Evolutionary conservation across 805 yeast genomes (phyloP), one percentile per base, ranked within the genome.

Genomic region (Spathaspora boniae): DNA sequence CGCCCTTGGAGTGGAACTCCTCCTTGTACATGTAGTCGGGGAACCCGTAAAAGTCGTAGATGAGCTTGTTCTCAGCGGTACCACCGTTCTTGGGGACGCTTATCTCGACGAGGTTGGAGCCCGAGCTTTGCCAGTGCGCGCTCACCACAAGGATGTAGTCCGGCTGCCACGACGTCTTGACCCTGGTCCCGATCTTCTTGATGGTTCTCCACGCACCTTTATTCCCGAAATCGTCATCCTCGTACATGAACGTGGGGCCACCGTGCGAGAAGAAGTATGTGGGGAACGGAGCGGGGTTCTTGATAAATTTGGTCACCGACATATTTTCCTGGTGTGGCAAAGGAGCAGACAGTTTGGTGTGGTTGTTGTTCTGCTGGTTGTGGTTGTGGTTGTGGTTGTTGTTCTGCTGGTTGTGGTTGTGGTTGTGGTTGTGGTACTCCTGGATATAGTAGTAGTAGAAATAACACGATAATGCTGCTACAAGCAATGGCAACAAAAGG

Each of bases 251-350:
- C 1, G 84, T 78, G 6, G 94, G 94, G 0, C 89, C 93, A 6
- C 94, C 94, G 58, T 85, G 94, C n/a, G 86, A 78, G 28, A 83
- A 52, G 55, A 84, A 86, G 52, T 61, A 82, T 1, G 78, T 72
- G 5, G 93, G 91, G 14, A 56, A 57, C 11, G 69, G 69, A 6
- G 40, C 35, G 1, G 52, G 36, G 35, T 52, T 54, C 6, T 40
- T 35, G 27, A 33, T 35, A 27, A 34, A 34, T 16, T 40, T 43
- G n/a, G 28, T 9, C 11, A 28, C 12, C 26, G 39, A 30, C 12
- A 17, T 26, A 11, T 12, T 12, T 6, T n/a, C n/a, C n/a, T n/a
- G n/a, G n/a, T n/a, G n/a, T n/a, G n/a, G n/a, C n/a, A n/a, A n/a
- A n/a, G n/a, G n/a, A n/a, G n/a, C n/a, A n/a, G n/a, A n/a, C n/a